Base-by-base conservation (phyloP, 768 basidiomycete species). In the Mycena galopus region DNA sequence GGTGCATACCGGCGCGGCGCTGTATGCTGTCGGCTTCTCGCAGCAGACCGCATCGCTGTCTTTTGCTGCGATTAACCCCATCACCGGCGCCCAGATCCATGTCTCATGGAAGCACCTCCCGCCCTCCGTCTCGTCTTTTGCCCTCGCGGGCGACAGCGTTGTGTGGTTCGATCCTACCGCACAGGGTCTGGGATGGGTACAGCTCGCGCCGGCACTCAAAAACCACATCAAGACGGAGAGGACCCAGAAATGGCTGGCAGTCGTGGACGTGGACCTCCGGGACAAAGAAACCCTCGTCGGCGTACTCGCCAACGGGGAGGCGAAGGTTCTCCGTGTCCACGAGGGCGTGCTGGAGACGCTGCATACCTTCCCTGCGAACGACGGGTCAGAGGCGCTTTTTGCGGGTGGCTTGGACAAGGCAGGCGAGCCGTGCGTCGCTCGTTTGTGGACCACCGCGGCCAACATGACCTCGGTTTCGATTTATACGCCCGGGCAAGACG, bases 211-310 rank as follows among this genome's bases (percentile, higher is more conserved):
- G 0, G 77, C 81, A 6, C 86, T 94, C 39, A 85, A 87, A 50
- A 83, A 82, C 39, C 90, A 88, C 72, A 82, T 88, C 9, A 70
- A 79, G 12, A 75, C 83, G 0, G 71, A 89, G 65, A 87, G 88
- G 59, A 82, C 84, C 3, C 69, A 82, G 2, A 79, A 79, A 21
- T 94, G 91, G 79, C 83, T 82, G 14, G 81, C 82, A 33, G 82
- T 97, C 25, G 66, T 89, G 17, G 93, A 96, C 74, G 82, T 94
- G 8, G 91, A 91, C 14, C 82, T 94, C 39, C 78, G 82, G n/a
- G 75, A 78, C 0, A 77, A 85, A 32, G 95, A 94, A 0, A 81
- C 89, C 25, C 85, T 95, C 39, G 83, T 97, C 25, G 93, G 88
- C 4, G 76, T 90, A 57, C 83, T 84, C 59, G 78, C 83, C 1